Percentiles rank a stretch among this genome's conserved stretches.
phyloP scores from a whole-genome alignment of 805 yeast species.

The Metschnikowia vanudenii region DNA sequence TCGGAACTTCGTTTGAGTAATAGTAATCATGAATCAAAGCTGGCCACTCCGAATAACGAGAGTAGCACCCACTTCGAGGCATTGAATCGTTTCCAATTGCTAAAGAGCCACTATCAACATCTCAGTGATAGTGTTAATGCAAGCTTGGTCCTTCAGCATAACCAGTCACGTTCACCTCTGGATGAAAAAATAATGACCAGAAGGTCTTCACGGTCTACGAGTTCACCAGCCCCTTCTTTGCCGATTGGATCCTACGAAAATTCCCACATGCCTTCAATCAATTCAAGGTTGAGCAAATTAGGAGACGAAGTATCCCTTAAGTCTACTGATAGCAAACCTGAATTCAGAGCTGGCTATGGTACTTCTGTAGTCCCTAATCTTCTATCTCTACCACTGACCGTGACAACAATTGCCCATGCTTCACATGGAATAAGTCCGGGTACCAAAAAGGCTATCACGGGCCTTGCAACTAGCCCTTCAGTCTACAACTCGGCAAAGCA shows the following conservation, averaged over 20 bases:
- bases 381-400: conserved; percentile 22
- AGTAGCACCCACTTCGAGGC: conserved; percentile 41
- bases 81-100: conserved; percentile 48
- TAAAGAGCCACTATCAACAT: conserved; percentile 53
- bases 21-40: conserved; percentile 18
- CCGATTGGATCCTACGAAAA: conserved; percentile 29
- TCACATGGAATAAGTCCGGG: conserved; percentile 6
- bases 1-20: conserved; percentile 45
- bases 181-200: conserved; percentile 28
- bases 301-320: conserved; percentile 4
- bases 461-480: conserved; percentile 39
- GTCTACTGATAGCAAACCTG: background rate
- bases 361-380: conserved; percentile 19
- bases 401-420: conserved; percentile 27
- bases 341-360: background rate
- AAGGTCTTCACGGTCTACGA: conserved; percentile 22
- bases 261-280: conserved; percentile 32
- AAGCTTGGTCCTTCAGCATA: conserved; percentile 40
- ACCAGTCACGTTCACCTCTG: conserved; percentile 11
- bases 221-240: conserved; percentile 16
- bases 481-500: conserved; percentile 22
- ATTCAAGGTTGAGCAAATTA: conserved; percentile 30
- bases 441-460: conserved; percentile 22
- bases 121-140: conserved; percentile 55
- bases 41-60: conserved; percentile 18